A percentile compares a stretch with the other conserved stretches of the same genome.
Evolutionary conservation across 106 monocot species (phyloP).

Genomic region (Dioscorea alata): DNA sequence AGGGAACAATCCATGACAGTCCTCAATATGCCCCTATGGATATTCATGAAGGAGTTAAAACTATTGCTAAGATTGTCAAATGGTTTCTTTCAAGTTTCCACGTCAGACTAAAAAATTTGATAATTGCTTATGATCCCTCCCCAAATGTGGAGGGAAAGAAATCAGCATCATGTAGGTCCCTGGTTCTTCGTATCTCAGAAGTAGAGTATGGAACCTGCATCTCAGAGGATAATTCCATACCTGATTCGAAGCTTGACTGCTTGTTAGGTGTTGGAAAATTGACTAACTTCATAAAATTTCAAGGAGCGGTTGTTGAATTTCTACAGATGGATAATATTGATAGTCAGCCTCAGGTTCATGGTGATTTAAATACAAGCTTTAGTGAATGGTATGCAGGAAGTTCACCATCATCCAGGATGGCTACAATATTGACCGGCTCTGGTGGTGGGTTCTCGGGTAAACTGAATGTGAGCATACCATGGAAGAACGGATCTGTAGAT

Average conservation of each 20-base stretch:
- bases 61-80: slow-evolving; percentile 86
- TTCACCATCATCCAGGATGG: slow-evolving; percentile 18
- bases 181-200: slow-evolving; percentile 79
- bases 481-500: slow-evolving; percentile 86
- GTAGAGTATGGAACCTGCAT: slow-evolving; percentile 79
- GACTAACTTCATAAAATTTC: slow-evolving; percentile 81
- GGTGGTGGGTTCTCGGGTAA: slow-evolving; percentile 70
- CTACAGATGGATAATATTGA: slow-evolving; percentile 51
- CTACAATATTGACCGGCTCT: slow-evolving; percentile 47
- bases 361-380: slow-evolving; percentile 21
- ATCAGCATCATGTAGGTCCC: slow-evolving; percentile 20
- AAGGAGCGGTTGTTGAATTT: slow-evolving; percentile 67
- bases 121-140: slow-evolving; percentile 78
- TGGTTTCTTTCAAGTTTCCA: slow-evolving; percentile 87
- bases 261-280: slow-evolving; percentile 55
- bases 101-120: slow-evolving; percentile 67
- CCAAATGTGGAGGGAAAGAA: slow-evolving; percentile 26
- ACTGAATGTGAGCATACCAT: slow-evolving; percentile 85
- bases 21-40: slow-evolving; percentile 36
- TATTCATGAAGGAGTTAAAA: slow-evolving; percentile 92
- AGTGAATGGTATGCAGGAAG: slow-evolving; percentile 22
- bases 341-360: neutral
- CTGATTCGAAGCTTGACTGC: slow-evolving; percentile 11
- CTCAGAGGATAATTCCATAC: slow-evolving; percentile 36
- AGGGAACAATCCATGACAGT: slow-evolving; percentile 9